Conservation (phyloP, 768 basidiomycete genomes). For the Macrolepiota fuliginosa region DNA sequence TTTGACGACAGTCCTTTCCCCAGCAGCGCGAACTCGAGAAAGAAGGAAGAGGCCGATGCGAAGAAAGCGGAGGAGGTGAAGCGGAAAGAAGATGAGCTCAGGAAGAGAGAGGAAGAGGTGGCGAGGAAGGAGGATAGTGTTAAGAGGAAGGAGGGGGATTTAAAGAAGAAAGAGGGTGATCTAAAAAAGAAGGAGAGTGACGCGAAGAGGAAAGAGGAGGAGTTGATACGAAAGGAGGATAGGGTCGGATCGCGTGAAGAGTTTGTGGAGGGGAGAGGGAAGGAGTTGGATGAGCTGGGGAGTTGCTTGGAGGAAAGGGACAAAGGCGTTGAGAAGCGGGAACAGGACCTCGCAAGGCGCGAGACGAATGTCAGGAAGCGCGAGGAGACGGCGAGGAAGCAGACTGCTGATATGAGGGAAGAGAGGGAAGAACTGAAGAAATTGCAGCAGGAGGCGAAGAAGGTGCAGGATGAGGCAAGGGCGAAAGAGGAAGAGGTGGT, state of each 20-base stretch:
- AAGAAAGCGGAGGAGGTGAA: constrained; percentile 13
- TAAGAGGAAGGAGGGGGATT: constrained; percentile 19
- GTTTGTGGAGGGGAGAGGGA: constrained; percentile 17
- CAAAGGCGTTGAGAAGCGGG: not conserved
- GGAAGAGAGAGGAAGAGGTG: constrained; percentile 23
- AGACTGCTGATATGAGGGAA: constrained; percentile 6
- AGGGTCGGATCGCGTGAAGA: constrained; percentile 15
- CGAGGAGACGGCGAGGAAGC: constrained; percentile 14
- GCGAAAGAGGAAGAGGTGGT: constrained; percentile 6
- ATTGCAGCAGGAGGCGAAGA: not conserved
- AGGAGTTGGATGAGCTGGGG: not conserved
- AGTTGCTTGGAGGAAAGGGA: not conserved
- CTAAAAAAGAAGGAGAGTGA: constrained; percentile 15
- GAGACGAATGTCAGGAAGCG: not conserved
- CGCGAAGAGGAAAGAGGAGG: constrained; percentile 15
- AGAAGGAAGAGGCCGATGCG: constrained; percentile 3
- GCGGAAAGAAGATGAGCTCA: constrained; percentile 18
- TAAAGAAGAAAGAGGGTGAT: constrained; percentile 11
- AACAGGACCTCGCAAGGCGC: constrained; percentile 14
- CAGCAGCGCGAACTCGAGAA: not conserved
- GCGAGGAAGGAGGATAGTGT: constrained; percentile 21
- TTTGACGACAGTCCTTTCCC: constrained; percentile 1
- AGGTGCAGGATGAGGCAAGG: constrained; percentile 5
- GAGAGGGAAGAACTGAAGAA: constrained; percentile 14
- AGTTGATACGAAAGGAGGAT: constrained; percentile 13